Percentiles rank a stretch among this genome's conserved stretches.
phyloP scores from a whole-genome alignment of 345 rosid genomes.

The Citrus inodora region DNA sequence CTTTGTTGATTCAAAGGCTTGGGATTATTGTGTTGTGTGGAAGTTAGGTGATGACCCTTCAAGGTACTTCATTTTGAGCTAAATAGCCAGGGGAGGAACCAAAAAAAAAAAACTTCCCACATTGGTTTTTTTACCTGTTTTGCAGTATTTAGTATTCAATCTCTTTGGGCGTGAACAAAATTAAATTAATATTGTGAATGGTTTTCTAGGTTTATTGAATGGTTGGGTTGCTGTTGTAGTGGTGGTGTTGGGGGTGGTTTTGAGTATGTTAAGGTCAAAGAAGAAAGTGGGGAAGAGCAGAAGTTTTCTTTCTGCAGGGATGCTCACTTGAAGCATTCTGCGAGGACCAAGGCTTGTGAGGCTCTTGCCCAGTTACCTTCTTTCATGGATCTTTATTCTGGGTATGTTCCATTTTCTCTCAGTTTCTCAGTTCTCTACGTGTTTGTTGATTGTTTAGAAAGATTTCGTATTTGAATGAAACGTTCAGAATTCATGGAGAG shows the following conservation, averaged over 20 bases:
- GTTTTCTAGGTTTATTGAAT: slow-evolving; percentile 59
- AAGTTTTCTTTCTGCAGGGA: slow-evolving; percentile 55
- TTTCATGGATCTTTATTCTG: slow-evolving; percentile 66
- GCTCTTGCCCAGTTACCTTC: slow-evolving; percentile 60
- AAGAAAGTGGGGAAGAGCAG: slow-evolving; percentile 29
- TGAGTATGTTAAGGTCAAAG: slow-evolving; percentile 25
- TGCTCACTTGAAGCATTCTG: slow-evolving; percentile 36
- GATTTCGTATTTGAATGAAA: slow-evolving; percentile 4
- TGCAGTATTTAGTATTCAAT: not conserved
- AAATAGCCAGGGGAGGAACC: not conserved
- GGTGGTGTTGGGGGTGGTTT: slow-evolving; percentile 27
- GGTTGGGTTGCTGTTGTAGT: slow-evolving; percentile 83
- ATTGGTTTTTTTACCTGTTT: not conserved
- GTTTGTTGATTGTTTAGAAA: not conserved
- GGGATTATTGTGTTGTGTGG: slow-evolving; percentile 91
- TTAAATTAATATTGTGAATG: not conserved
- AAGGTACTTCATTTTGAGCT: slow-evolving; percentile 28
- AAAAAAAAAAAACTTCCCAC: no score
- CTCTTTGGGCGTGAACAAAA: not conserved
- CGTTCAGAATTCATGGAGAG: slow-evolving; percentile 76
- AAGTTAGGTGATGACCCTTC: slow-evolving; percentile 80
- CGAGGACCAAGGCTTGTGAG: slow-evolving; percentile 58
- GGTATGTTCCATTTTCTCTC: slow-evolving; percentile 33
- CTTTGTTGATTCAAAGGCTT: slow-evolving; percentile 50
- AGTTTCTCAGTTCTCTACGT: not conserved